Evolutionary conservation across 2,329 filamentous ascomycete species (phyloP), one percentile per base, ranked within the genome.

Genomic region (Penicillium sp.): DNA sequence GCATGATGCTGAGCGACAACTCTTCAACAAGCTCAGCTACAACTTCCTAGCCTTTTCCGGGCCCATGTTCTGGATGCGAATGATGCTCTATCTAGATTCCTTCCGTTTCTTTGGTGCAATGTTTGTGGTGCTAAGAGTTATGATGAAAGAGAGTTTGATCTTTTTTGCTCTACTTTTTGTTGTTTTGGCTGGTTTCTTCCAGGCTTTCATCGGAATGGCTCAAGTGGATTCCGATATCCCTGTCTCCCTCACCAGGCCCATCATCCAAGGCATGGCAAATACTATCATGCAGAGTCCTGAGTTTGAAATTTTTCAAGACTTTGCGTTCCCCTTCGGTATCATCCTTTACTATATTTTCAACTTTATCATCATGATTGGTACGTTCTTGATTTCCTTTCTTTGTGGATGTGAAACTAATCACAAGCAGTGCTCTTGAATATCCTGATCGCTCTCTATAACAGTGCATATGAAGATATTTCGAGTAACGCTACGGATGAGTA

Each of bases 311-410:
- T 97, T 97, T 67, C 92, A 97, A 61, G 83, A 87, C 21, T 99
- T 97, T 70, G 90, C 89, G 19, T 92, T 90, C 11, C 94, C 94
- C 0, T 99, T 97, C 71, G 94, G 94, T 8, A 84, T 96, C 47
- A 90, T 97, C 28, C 87, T 99, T 9, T 99, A 99, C 79, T 99
- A 99, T 78, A 85, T 95, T 70, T 99, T 97, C 74, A 96, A 93
- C 16, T 99, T 99, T 68, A 87, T 97, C 34, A 90, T 99, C 67
- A 97, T 96, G 89, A 92, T 94, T 60, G 68, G 76, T 78, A 65
- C 62, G 72, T 66, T 23, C n/a, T 31, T 34, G 3, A 7, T 23
- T 14, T 21, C n/a, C n/a, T 26, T 24, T 46, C 42, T 37, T 26
- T 26, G 29, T 10, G 11, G 24, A 31, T 31, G 28, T 8, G 4